phyloP scores from a whole-genome alignment of 768 basidiomycete species.

The Mycena amicta region DNA sequence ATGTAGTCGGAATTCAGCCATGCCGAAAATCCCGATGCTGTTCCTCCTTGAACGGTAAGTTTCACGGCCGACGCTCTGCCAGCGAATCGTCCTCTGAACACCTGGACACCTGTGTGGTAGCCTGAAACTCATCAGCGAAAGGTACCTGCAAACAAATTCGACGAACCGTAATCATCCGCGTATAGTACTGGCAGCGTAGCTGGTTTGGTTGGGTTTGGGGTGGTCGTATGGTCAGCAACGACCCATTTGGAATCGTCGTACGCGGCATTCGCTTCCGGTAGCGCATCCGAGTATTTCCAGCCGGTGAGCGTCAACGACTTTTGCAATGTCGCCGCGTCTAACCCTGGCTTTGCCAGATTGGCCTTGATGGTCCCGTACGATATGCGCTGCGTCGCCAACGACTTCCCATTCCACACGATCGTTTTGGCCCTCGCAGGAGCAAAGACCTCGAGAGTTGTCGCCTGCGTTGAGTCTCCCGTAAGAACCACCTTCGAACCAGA shows the following conservation, averaged over 20 bases:
- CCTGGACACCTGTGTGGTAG: constrained; percentile 19
- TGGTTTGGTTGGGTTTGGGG: constrained; percentile 12
- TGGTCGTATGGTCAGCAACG: constrained; percentile 49
- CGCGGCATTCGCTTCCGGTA: constrained; percentile 49
- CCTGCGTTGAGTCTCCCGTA: constrained; percentile 53
- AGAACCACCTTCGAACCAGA: constrained; percentile 41
- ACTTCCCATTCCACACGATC: constrained; percentile 56
- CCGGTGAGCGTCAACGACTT: constrained; percentile 27
- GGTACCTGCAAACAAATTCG: neutral
- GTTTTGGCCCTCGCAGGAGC: constrained; percentile 40
- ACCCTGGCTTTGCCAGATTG: constrained; percentile 29
- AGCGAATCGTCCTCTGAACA: constrained; percentile 27
- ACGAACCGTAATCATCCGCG: constrained; percentile 17
- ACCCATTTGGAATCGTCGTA: constrained; percentile 56
- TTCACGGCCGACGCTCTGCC: constrained; percentile 21
- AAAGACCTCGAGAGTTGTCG: constrained; percentile 47
- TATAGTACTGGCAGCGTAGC: constrained; percentile 13
- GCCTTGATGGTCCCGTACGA: constrained; percentile 38
- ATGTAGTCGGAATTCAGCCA: constrained; percentile 32
- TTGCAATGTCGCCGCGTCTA: constrained; percentile 22
- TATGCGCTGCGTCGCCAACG: constrained; percentile 25
- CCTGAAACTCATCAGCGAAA: neutral
- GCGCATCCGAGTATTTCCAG: constrained; percentile 55
- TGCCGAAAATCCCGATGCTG: constrained; percentile 31
- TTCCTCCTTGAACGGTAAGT: constrained; percentile 27